Evolutionary conservation across 2,329 filamentous ascomycete species (phyloP), one percentile per base, ranked within the genome.

Genomic region (Clonostachys solani): DNA sequence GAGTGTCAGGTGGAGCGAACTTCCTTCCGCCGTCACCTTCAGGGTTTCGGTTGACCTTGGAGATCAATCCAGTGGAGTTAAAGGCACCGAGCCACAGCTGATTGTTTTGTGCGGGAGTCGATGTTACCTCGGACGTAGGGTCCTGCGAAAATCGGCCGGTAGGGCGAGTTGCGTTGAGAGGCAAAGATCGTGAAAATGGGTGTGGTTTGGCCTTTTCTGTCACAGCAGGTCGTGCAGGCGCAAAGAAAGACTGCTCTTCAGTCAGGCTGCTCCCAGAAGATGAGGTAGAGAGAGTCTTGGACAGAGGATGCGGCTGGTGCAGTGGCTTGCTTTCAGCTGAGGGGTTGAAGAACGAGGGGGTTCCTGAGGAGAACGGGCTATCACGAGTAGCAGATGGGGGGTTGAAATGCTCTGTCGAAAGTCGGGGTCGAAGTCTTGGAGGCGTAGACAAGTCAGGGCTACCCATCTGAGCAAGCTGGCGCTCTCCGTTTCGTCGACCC

Each of bases 21-120:
- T 86, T 83, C 65, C 77, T 71, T 29, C 23, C 23, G 67, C 60
- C 72, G 64, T 73, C 79, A 45, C 89, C 80, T 55, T 96, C 89
- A 1, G 85, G 80, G 62, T 89, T 85, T 48, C 89, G 85, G 60
- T 94, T 95, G 65, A 95, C 89, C 71, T 99, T 99, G 12, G 94
- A 96, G 46, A 99, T 86, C 29, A 99, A 73, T 2, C 92, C 92
- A 1, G 94, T 97, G 2, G 94, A 97, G 75, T 90, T 91, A 67
- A 96, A 96, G 7, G 91, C 91, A 38, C 87, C 84, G 33, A 88
- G 85, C 47, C 88, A 78, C 18, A 92, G 87, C 60, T 85, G 90
- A 8, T 60, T 58, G 1, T 58, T 53, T 9, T 61, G 63, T 44
- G 55, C 63, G 73, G 88, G 38, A 76, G 86, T 54, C 48, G 56